These are phyloP conservation scores for Amanita exitialis DNA, from an alignment of 768 basidiomycete genomes.

Conservation along the genomic window DNA sequence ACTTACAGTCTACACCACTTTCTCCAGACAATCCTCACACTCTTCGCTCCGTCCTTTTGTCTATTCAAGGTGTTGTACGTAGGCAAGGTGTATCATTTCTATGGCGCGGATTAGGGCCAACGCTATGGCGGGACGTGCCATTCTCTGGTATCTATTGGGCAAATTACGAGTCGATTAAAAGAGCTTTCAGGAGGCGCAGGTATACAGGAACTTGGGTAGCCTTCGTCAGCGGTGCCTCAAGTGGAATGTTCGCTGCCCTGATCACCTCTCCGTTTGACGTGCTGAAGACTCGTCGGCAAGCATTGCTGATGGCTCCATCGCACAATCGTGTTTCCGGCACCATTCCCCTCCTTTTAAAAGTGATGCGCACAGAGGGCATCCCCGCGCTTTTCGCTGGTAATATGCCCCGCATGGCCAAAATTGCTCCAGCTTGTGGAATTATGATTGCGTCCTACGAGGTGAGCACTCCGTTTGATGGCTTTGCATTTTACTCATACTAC, in stretches of 20 bases:
- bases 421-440: conserved; percentile 95
- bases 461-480: conserved; percentile 13
- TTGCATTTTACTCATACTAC: conserved; percentile 7
- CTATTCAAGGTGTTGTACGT: conserved; percentile 50
- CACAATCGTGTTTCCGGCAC: conserved; percentile 35
- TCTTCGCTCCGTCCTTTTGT: conserved; percentile 59
- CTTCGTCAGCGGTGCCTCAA: conserved; percentile 84
- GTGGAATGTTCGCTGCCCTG: conserved; percentile 79
- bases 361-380: conserved; percentile 71
- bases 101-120: conserved; percentile 88
- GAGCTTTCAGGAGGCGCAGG: conserved; percentile 40
- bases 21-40: conserved; percentile 67
- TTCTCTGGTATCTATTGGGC: conserved; percentile 98
- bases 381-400: conserved; percentile 78
- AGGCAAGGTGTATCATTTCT: conserved; percentile 59
- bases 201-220: conserved; percentile 56
- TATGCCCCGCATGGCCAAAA: conserved; percentile 84
- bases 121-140: conserved; percentile 95
- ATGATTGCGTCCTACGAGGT: conserved; percentile 98
- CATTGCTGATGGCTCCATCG: conserved; percentile 57
- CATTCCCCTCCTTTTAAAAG: conserved; percentile 54
- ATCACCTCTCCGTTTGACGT: conserved; percentile 95
- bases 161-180: conserved; percentile 81
- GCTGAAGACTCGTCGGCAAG: conserved; percentile 89
- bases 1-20: conserved; percentile 79